phyloP scores from a whole-genome alignment of 305 asterid genomes.

The Solanum aculeatissimum region DNA sequence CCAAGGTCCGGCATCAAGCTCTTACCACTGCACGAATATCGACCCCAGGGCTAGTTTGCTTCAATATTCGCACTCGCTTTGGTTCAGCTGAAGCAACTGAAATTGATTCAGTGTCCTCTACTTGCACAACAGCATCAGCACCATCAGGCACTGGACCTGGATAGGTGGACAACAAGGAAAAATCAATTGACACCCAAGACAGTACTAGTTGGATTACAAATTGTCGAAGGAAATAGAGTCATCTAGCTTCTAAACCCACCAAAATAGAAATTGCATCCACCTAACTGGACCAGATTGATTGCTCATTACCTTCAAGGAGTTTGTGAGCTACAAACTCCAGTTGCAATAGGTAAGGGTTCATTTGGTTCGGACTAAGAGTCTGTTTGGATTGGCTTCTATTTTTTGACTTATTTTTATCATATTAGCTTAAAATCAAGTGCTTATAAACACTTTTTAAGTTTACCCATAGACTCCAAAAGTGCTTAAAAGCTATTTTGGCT shows the following conservation, averaged over 20 bases:
- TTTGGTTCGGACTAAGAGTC: neutral
- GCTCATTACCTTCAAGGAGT: neutral
- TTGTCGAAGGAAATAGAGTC: neutral
- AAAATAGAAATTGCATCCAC: neutral
- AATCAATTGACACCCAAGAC: neutral
- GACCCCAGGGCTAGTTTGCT: constrained; percentile 51
- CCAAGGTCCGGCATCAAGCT: neutral
- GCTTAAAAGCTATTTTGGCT: too few relatives aligned
- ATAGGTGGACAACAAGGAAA: neutral
- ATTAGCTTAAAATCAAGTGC: too few relatives aligned
- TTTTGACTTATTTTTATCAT: too few relatives aligned
- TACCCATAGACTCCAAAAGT: too few relatives aligned
- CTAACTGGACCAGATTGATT: neutral
- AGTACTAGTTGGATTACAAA: neutral
- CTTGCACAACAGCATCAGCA: constrained; percentile 93
- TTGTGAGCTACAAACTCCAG: neutral
- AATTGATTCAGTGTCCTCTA: constrained; percentile 57
- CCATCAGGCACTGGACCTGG: constrained; percentile 92
- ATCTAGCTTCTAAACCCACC: neutral
- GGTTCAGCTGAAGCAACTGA: constrained; percentile 25
- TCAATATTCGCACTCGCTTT: constrained; percentile 59
- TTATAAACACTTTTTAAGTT: too few relatives aligned
- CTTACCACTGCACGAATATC: constrained; percentile 94
- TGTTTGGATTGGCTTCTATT: too few relatives aligned
- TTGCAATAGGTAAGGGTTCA: neutral